Evolutionary conservation across 2,329 filamentous ascomycete genomes (phyloP).

Genomic region (Aquanectria penicillioides): DNA sequence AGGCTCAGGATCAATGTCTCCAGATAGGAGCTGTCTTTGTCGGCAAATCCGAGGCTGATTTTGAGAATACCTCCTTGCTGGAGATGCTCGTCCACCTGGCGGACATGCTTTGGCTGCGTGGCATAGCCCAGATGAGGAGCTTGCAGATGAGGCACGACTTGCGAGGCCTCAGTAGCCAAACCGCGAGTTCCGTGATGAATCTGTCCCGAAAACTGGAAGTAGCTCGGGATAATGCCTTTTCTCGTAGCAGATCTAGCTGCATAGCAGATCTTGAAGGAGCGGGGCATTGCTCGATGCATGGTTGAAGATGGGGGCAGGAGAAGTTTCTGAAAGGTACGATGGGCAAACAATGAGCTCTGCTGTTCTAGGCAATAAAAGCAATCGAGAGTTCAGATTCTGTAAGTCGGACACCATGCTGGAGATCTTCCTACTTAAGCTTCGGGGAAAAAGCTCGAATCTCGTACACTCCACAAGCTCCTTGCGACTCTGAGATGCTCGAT

Average conservation of each 20-base stretch:
- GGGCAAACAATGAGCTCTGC: not conserved
- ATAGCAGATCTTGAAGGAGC: not conserved
- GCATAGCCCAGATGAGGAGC: slow-evolving; percentile 27
- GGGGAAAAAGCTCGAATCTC: too few species aligned
- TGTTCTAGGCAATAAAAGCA: not conserved
- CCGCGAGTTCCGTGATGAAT: not conserved
- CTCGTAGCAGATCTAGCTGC: not conserved
- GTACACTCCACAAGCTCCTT: too few species aligned
- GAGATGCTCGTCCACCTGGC: slow-evolving; percentile 27
- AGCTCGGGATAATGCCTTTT: not conserved
- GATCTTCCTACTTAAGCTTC: too few species aligned
- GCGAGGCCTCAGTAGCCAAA: slow-evolving; percentile 12
- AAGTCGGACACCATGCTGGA: too few species aligned
- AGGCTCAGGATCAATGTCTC: slow-evolving; percentile 46
- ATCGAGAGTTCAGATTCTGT: too few species aligned
- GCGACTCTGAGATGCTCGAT: too few species aligned
- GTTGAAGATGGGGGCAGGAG: too few species aligned
- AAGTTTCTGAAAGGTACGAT: too few species aligned
- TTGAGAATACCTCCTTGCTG: slow-evolving; percentile 47
- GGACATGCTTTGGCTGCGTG: slow-evolving; percentile 27
- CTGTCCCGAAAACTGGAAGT: not conserved
- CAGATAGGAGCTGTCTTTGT: slow-evolving; percentile 48
- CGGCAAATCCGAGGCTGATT: slow-evolving; percentile 46
- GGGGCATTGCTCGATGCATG: slow-evolving; percentile 13
- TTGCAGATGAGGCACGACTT: slow-evolving; percentile 21